Conservation (phyloP, 164 flowering plant species). For the Vitis labrusca region DNA sequence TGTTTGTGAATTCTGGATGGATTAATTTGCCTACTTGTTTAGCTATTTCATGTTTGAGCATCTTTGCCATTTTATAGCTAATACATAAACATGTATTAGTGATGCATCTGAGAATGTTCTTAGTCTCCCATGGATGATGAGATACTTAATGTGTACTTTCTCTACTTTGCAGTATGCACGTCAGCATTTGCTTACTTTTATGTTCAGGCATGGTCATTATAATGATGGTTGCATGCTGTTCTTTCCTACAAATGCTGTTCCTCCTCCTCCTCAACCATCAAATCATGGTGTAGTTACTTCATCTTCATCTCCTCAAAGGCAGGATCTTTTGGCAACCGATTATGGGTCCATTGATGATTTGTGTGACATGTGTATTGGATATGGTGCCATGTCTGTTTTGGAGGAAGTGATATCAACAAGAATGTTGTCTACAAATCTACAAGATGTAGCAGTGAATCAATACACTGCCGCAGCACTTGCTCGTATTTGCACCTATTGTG, state of each 20-base stretch:
- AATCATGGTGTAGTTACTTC: conserved; percentile 48
- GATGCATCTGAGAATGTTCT: neutral
- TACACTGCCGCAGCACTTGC: conserved; percentile 70
- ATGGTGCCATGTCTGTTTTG: conserved; percentile 82
- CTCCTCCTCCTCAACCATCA: conserved; percentile 74
- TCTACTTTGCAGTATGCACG: conserved; percentile 75
- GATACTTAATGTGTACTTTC: conserved; percentile 5
- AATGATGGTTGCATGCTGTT: conserved; percentile 82
- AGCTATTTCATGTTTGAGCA: neutral
- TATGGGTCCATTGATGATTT: conserved; percentile 96
- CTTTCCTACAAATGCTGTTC: conserved; percentile 76
- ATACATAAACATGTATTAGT: neutral
- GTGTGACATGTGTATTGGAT: conserved; percentile 83
- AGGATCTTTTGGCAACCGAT: conserved; percentile 84
- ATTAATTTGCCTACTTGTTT: no score
- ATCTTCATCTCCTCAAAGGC: conserved; percentile 85
- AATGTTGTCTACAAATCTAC: conserved; percentile 45
- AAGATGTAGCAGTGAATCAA: conserved; percentile 58
- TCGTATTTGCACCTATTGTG: conserved; percentile 89
- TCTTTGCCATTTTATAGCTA: neutral
- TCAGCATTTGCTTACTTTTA: conserved; percentile 74
- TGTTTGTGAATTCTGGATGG: no score
- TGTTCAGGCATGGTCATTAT: conserved; percentile 93
- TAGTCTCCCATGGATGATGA: neutral
- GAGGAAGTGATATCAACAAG: conserved; percentile 84